A percentile compares a stretch with the other conserved stretches of the same genome.
Evolutionary conservation across 2,329 filamentous ascomycete genomes (phyloP).

Genomic region (Phialophora expanda): DNA sequence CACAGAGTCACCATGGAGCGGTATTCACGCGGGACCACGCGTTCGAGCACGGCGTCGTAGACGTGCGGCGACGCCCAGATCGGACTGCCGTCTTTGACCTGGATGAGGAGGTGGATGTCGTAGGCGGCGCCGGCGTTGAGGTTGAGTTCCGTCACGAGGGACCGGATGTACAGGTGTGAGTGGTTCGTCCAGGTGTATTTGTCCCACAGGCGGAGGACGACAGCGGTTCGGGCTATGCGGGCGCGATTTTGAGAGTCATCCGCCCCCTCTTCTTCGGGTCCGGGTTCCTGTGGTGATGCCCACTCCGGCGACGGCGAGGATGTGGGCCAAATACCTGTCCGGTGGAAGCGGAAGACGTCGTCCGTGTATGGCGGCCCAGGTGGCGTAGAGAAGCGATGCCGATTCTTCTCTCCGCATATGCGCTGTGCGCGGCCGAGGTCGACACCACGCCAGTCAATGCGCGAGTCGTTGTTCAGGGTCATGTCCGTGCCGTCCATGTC

Average conservation of each 20-base stretch:
- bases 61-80: not conserved
- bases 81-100: conserved; percentile 4
- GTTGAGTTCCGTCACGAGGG: not conserved
- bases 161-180: conserved; percentile 8
- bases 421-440: conserved; percentile 5
- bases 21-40: conserved; percentile 2
- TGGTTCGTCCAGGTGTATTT: conserved; percentile 1
- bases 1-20: not conserved
- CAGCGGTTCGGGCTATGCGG: not conserved
- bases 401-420: conserved; percentile 3
- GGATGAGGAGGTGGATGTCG: conserved; percentile 6
- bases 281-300: not conserved
- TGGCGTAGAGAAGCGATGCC: not conserved
- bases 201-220: conserved; percentile 10
- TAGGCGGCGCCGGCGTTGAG: conserved; percentile 1
- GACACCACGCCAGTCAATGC: not conserved
- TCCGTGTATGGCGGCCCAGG: not conserved
- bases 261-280: not conserved
- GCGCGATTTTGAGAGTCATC: not conserved
- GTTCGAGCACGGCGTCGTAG: conserved; percentile 3
- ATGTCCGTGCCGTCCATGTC: conserved; percentile 6
- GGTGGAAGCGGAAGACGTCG: conserved; percentile 1
- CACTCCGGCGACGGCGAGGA: not conserved
- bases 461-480: conserved; percentile 1
- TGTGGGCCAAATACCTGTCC: not conserved